Evolutionary conservation across 176 grass and related monocot genomes (phyloP).

Genomic region (Eleusine coracana): DNA sequence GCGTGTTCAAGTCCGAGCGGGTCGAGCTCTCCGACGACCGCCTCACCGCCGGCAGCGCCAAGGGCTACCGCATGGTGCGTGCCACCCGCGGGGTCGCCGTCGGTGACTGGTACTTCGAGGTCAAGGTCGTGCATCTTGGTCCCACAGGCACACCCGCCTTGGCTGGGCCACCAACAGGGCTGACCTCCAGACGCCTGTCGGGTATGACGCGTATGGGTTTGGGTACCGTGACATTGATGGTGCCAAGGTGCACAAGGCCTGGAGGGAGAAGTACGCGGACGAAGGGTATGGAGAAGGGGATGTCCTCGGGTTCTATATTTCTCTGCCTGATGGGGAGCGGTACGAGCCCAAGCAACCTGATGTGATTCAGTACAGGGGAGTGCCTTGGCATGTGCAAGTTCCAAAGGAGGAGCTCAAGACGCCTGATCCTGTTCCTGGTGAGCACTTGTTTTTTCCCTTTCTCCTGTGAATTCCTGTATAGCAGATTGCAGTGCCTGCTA

Average conservation of each 20-base stretch:
- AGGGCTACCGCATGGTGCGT: slow-evolving; percentile 92
- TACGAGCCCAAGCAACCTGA: slow-evolving; percentile 79
- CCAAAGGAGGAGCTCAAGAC: slow-evolving; percentile 70
- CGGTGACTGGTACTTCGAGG: slow-evolving; percentile 88
- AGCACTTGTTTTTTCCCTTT: slow-evolving; percentile 5
- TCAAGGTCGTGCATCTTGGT: slow-evolving; percentile 63
- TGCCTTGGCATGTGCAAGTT: slow-evolving; percentile 63
- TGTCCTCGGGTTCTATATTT: slow-evolving; percentile 89
- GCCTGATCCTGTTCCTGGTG: slow-evolving; percentile 73
- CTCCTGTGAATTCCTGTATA: not conserved
- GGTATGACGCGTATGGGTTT: slow-evolving; percentile 69
- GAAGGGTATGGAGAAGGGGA: slow-evolving; percentile 71
- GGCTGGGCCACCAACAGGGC: slow-evolving; percentile 89
- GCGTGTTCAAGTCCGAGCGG: slow-evolving; percentile 79
- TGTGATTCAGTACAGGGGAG: slow-evolving; percentile 84
- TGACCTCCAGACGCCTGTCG: slow-evolving; percentile 87
- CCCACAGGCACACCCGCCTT: slow-evolving; percentile 72
- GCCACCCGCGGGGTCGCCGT: slow-evolving; percentile 73
- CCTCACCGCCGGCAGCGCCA: slow-evolving; percentile 70
- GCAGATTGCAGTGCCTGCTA: not conserved
- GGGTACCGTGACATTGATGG: slow-evolving; percentile 84
- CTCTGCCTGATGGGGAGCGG: slow-evolving; percentile 66
- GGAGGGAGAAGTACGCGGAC: slow-evolving; percentile 68
- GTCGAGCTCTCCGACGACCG: slow-evolving; percentile 79
- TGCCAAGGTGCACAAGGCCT: slow-evolving; percentile 73